Evolutionary conservation across 139 green algal genomes (phyloP), one percentile per base, ranked within the genome.

Genomic region (Gonium pectorale): DNA sequence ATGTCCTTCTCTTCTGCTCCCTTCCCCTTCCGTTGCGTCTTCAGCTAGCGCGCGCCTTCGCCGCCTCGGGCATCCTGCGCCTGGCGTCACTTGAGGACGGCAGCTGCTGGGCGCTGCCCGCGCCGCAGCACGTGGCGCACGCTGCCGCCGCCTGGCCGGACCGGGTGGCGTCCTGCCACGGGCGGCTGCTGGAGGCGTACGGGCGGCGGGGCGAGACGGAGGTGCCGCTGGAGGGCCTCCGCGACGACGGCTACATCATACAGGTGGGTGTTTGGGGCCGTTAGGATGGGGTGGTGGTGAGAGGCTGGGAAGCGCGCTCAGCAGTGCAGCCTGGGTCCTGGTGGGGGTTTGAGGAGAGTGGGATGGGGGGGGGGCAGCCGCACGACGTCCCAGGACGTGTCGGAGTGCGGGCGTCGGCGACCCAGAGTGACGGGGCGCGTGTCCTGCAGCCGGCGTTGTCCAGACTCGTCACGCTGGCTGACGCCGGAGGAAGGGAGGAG

Each of bases 191-290:
- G 40, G 80, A 83, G 7, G 33, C 77, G 22, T 86, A 83, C 70
- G 33, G 54, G 54, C 64, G 74, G 74, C 41, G 35, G 70, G 40
- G 24, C 5, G 3, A 37, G 43, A 27, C 64, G n/a, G n/a, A 2
- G 37, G 24, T 40, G 9, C 24, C 63, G 49, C 72, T 68, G 37
- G 69, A 51, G 17, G 40, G 26, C 31, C 11, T 88, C 1, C 71
- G 67, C 7, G 92, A 96, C 60, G 94, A 96, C 69, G 91, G 92
- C 15, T 98, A 98, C 90, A 91, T 97, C 60, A 81, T 96, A 64
- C 89, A 91, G 68, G 85, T 91, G 67, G 72, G 62, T 2, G 37
- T n/a, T n/a, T n/a, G n/a, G n/a, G n/a, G n/a, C n/a, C n/a, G n/a
- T n/a, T n/a, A n/a, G n/a, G n/a, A n/a, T n/a, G n/a, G n/a, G n/a